Base-by-base conservation (phyloP, 257 asterid genomes). In the Ajuga chamaepitys region DNA sequence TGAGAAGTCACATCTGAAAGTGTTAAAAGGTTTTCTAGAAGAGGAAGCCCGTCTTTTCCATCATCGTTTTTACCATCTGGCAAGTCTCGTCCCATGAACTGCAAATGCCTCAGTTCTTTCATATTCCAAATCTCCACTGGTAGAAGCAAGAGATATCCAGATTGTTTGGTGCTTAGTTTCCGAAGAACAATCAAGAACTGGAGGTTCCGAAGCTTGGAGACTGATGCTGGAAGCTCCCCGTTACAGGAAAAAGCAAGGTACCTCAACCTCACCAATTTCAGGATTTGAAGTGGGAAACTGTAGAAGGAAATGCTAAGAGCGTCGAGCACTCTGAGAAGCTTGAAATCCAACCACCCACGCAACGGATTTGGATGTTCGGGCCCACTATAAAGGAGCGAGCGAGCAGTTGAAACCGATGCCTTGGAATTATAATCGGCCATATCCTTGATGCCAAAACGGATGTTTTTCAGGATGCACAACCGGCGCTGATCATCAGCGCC, bases 321-420 rank as follows among this genome's bases (percentile, higher is more conserved):
- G 37, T 72, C 72, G 11, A 72, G 41, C 17, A 72, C 77, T 32
- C 37, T 57, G 9, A 72, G 46, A n/a, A 58, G n/a, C 51, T 37
- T 66, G 46, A 55, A 67, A 8, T 37, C 59, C 8, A 54, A 20
- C 22, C 18, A 46, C 22, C 18, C 14, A 11, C 28, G 10, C 17
- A 48, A 12, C 9, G 60, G 55, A 28, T 34, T 7, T 4, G 32
- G 51, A 37, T 25, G 30, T 7, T n/a, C 22, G 0, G 28, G 41
- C 9, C 34, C 62, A 3, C 9, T 10, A 57, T n/a, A 38, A 12
- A 72, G 50, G 10, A 67, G 55, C 14, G 73, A 67, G 2, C 59
- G 53, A 2, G 34, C 47, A 0, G 12, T 37, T 56, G 66, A 21
- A 58, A 56, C 25, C 5, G 12, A 41, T 24, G 7, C 24, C 9